Percentiles rank a stretch among this genome's conserved stretches.
Conservation (phyloP, 805 yeast genomes). For the Suhomyces sp. region DNA sequence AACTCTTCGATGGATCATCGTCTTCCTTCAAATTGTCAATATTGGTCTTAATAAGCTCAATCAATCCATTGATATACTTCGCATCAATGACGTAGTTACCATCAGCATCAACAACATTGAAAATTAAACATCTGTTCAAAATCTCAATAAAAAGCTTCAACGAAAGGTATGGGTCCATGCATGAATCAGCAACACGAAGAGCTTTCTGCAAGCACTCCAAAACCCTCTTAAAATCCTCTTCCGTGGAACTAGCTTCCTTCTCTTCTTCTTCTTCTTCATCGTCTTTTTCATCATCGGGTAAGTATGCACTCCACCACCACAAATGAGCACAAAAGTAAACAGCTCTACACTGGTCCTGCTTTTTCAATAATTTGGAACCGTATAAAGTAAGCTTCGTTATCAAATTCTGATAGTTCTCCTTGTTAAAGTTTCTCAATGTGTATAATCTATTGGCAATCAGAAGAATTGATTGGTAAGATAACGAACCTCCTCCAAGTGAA, state of each 20-base stretch:
- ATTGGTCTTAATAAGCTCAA: constrained; percentile 75
- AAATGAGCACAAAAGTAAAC: constrained; percentile 85
- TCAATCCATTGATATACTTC: constrained; percentile 79
- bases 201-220: constrained; percentile 89
- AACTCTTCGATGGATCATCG: constrained; percentile 14
- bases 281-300: constrained; percentile 24
- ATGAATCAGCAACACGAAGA: constrained; percentile 87
- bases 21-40: constrained; percentile 45
- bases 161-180: constrained; percentile 75
- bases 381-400: constrained; percentile 84
- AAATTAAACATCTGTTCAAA: constrained; percentile 80
- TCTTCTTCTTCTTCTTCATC: constrained; percentile 17
- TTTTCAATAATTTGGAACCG: constrained; percentile 83
- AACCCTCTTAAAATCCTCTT: constrained; percentile 55
- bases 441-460: constrained; percentile 47
- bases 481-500: constrained; percentile 44
- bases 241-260: constrained; percentile 28
- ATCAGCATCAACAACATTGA: constrained; percentile 57
- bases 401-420: constrained; percentile 75
- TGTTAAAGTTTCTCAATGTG: constrained; percentile 43
- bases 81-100: constrained; percentile 71
- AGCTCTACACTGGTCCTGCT: constrained; percentile 92
- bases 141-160: constrained; percentile 87
- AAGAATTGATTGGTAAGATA: constrained; percentile 50
- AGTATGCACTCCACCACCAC: constrained; percentile 84